Evolutionary conservation across 208 protist genomes (phyloP), one percentile per base, ranked within the genome.

Genomic region (Trypanosoma congolense): DNA sequence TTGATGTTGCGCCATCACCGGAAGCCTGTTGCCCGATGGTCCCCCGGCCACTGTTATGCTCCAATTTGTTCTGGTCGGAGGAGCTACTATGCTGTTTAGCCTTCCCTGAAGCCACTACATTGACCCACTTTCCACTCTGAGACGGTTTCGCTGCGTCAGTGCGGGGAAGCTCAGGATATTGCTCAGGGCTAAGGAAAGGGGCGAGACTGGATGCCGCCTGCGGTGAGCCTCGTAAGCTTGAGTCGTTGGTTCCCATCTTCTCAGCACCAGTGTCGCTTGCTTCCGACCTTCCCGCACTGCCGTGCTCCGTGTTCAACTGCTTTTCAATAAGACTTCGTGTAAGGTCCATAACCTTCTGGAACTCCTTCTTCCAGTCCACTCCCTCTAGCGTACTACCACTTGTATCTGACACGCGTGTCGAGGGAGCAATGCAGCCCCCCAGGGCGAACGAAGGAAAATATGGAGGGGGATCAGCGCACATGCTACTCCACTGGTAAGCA

Each of bases 321-420:
- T 67, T 61, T 19, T 83, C 66, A 42, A 92, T 78, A 46, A 87
- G 52, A 48, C 87, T 62, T 16, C 62, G 69, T 12, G 84, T 92
- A 36, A 88, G 67, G 28, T 65, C 60, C 84, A 92, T 85, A 38
- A 92, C 67, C 26, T 76, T 63, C 46, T 77, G 64, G 51, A 84
- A 92, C 65, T 88, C 80, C 12, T 77, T 77, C 5, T 54, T 56
- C 84, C 84, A 92, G 56, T 92, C 75, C 22, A 83, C 26, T 36
- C 66, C 66, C 29, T 53, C 41, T 4, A 66, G 54, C n/a, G 30
- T 10, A 36, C 5, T 41, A 19, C 35, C 51, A 8, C 41, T 43
- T 21, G 25, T 16, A 10, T 2, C 30, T n/a, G 28, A 30, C 21
- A 21, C 33, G n/a, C 10, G 4, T 4, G n/a, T 18, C 12, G 48